phyloP scores from a whole-genome alignment of 2,329 filamentous ascomycete species.

The Fusarium sp. region DNA sequence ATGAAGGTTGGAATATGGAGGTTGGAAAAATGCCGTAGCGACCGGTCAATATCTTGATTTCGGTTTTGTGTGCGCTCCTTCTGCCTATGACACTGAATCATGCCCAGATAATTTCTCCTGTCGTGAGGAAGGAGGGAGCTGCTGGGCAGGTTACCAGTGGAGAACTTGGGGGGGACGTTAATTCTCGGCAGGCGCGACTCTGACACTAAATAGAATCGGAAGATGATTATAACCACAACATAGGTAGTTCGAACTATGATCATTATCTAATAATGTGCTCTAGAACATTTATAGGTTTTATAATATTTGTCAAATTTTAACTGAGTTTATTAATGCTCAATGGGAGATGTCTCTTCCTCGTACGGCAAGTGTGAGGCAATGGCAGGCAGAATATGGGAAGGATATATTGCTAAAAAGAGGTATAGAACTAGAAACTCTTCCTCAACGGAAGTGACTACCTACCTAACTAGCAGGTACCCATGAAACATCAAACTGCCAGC shows the following conservation, averaged over 20 bases:
- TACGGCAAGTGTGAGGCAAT: not conserved
- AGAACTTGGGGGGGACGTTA: not conserved
- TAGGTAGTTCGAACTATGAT: not conserved
- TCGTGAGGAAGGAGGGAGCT: not conserved
- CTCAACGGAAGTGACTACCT: not conserved
- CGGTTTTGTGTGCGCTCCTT: not conserved
- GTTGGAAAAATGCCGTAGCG: not conserved
- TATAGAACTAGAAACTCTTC: not conserved
- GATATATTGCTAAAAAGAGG: rapidly evolving
- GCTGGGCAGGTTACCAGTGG: not conserved
- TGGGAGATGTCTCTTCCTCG: not conserved
- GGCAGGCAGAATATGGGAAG: not conserved
- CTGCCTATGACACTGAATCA: not conserved
- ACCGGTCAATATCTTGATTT: not conserved
- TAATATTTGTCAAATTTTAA: rapidly evolving
- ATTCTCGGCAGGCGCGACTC: not conserved
- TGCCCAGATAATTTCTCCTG: not conserved
- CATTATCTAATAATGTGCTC: not conserved
- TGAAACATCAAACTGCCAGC: rapidly evolving
- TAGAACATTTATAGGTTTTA: not conserved
- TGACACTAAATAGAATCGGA: not conserved
- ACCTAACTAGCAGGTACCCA: not conserved
- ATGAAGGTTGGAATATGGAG: not conserved
- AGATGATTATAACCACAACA: not conserved
- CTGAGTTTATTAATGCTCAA: rapidly evolving